phyloP scores from a whole-genome alignment of 2,329 filamentous ascomycete genomes.

The Xylaria arbuscula region DNA sequence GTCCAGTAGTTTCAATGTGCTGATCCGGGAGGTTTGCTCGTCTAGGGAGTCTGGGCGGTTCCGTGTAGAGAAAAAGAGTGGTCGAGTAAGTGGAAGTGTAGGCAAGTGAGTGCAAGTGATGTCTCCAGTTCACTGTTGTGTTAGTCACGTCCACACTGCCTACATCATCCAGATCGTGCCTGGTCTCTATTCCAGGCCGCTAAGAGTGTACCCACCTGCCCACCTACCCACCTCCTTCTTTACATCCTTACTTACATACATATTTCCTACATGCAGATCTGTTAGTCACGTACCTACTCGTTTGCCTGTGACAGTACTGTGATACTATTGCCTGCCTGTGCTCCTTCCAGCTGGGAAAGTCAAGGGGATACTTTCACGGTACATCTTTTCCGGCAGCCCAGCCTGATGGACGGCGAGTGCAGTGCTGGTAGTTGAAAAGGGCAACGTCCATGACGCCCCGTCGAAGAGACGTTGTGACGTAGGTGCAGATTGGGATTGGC shows the following conservation, averaged over 20 bases:
- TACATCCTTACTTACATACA: not conserved
- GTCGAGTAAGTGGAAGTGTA: not conserved
- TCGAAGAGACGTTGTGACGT: conserved; percentile 34
- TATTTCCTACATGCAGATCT: not conserved
- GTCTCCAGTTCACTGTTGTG: not conserved
- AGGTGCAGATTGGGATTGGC: conserved; percentile 23
- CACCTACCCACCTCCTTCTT: not conserved
- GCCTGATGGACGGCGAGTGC: conserved; percentile 3
- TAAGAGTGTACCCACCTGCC: not conserved
- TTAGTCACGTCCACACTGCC: not conserved
- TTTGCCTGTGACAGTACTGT: not conserved
- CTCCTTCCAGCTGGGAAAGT: conserved; percentile 6
- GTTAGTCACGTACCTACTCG: not conserved
- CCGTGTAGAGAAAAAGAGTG: not conserved
- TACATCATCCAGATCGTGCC: not conserved
- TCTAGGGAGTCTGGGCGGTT: not conserved
- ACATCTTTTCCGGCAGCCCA: not conserved
- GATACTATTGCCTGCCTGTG: not conserved
- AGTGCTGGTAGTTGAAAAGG: conserved; percentile 1
- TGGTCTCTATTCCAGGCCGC: not conserved
- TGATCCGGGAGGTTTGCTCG: not conserved
- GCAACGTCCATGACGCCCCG: not conserved
- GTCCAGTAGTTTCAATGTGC: not conserved
- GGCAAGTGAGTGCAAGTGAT: not conserved
- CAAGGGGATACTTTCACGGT: not conserved